A percentile compares a stretch with the other conserved stretches of the same genome.
phyloP scores from a whole-genome alignment of 2,329 filamentous ascomycete species.

The Alternaria panax region DNA sequence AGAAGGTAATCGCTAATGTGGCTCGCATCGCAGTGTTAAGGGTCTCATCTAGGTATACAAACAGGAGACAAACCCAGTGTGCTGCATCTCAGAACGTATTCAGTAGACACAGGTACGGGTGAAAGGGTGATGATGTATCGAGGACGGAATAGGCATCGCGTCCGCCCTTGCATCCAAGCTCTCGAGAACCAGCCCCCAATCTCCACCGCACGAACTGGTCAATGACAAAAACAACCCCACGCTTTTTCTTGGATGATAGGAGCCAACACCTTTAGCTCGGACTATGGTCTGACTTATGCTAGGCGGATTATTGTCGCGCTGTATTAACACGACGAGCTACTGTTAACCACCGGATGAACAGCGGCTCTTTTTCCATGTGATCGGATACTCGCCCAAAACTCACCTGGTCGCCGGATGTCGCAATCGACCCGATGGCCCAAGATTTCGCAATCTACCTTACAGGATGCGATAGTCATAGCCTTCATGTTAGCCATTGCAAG shows the following conservation, averaged over 20 bases:
- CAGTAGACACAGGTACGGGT: too few species aligned
- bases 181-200: too few species aligned
- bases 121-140: too few species aligned
- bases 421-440: slow-evolving; percentile 7
- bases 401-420: neutral
- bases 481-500: neutral
- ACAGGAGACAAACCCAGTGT: too few species aligned
- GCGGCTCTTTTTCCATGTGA: neutral
- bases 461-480: neutral
- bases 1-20: too few species aligned
- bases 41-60: too few species aligned
- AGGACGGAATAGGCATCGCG: neutral
- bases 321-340: neutral
- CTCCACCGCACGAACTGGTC: too few species aligned
- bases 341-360: slow-evolving; percentile 11
- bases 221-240: too few species aligned
- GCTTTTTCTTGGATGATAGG: too few species aligned
- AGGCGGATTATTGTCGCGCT: neutral
- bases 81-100: too few species aligned
- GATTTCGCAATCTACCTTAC: neutral
- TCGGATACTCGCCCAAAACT: neutral
- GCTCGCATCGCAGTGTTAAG: too few species aligned
- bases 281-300: neutral
- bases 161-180: neutral
- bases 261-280: too few species aligned